Evolutionary conservation across 176 grass and related monocot genomes (phyloP).

Genomic region (Tillandsia fasciculata): DNA sequence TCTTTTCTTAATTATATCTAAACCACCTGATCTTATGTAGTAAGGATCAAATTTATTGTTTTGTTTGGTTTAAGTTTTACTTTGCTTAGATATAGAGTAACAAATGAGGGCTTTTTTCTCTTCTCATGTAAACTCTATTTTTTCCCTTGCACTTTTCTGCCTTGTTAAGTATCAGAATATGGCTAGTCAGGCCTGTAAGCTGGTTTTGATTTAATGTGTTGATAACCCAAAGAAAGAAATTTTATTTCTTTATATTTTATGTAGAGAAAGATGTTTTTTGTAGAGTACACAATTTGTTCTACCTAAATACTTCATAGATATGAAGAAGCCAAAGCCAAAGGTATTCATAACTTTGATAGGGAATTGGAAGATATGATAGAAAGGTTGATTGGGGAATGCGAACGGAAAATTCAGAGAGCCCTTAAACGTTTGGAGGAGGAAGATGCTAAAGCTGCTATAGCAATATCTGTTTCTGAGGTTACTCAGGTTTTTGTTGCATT

Average conservation of each 20-base stretch:
- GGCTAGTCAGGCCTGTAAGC: no score
- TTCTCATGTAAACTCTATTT: no score
- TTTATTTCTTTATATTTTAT: no score
- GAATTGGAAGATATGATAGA: slow-evolving; percentile 89
- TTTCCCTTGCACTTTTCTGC: no score
- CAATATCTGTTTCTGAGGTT: slow-evolving; percentile 81
- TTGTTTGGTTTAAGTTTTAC: no score
- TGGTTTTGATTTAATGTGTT: no score
- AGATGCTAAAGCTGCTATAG: slow-evolving; percentile 88
- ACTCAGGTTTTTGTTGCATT: slow-evolving; percentile 51
- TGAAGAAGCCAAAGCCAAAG: slow-evolving; percentile 80
- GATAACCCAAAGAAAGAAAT: no score
- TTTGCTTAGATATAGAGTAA: no score
- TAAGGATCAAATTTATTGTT: no score
- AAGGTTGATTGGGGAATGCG: slow-evolving; percentile 85
- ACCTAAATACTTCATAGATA: slow-evolving; percentile 76
- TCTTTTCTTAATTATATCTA: background rate
- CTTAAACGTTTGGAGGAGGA: slow-evolving; percentile 84
- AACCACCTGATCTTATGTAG: background rate
- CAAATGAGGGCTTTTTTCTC: no score
- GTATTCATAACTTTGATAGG: slow-evolving; percentile 67
- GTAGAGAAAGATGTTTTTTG: no score
- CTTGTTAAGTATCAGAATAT: no score
- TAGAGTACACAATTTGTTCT: background rate
- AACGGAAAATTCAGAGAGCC: slow-evolving; percentile 94